Base-by-base conservation (phyloP, 2,329 filamentous ascomycete genomes). In the Exophiala oligosperma region DNA sequence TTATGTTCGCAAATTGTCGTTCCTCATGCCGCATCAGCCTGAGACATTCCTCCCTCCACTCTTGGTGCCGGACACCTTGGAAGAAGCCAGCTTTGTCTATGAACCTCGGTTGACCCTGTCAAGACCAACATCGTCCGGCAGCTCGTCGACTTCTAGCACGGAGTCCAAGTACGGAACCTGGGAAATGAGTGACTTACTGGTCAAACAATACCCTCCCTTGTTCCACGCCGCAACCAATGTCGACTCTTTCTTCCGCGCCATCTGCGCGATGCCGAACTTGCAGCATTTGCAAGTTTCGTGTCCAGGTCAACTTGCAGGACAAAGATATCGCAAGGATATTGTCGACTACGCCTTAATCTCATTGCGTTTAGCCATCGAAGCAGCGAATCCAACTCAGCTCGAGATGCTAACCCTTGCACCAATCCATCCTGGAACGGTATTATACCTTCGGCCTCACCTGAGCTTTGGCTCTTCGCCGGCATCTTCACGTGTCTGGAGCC, bases 171-270 rank as follows among this genome's bases (percentile, higher is more conserved):
- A 95, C 72, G 90, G 88, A 65, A 90, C 87, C 71, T 81, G 83
- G 66, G 89, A 91, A 68, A 84, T 94, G 68, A 91, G 87, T 61
- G 88, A 93, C 69, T 82, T 95, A 58, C 80, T 96, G 60, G 90
- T 91, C 12, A 86, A 91, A 70, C 91, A 96, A 74, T 96, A 95
- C 69, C 90, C 91, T 52, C 90, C 92, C 4, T 77, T 96, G 2
- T 96, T 96, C 75, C 92, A 96, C 70, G 90, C 91, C 5, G 90
- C 92, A 6, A 93, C 90, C 60, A 94, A 96, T 70, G 88, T 95
- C 5, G 84, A 89, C 4, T 89, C 90, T 40, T 96, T 96, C 76
- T 86, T 93, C 66, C 81, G 85, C 63, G 89, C 89, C 49, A 79
- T 96, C 70, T 82, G 81, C 37, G 78, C 86, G 62, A 73, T 96